Evolutionary conservation across 805 yeast genomes (phyloP).

Genomic region (Kockiozyma suomiensis): DNA sequence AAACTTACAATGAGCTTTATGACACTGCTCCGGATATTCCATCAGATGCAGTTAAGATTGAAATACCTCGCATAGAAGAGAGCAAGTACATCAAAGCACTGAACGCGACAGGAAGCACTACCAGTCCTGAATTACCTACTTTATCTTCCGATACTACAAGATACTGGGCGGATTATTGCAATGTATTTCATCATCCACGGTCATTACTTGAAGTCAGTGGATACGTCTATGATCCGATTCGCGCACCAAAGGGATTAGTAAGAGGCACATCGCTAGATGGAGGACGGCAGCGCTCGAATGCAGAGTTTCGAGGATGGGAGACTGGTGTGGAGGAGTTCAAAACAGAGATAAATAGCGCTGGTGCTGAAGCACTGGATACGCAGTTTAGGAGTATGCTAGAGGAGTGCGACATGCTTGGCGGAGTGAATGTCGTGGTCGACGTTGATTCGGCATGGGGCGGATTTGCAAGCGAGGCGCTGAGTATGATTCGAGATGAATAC

Average conservation of each 20-base stretch:
- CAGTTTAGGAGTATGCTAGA: constrained; percentile 67
- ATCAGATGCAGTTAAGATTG: constrained; percentile 40
- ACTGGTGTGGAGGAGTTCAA: constrained; percentile 66
- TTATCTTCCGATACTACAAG: constrained; percentile 50
- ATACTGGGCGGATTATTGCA: constrained; percentile 82
- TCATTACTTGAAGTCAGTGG: constrained; percentile 56
- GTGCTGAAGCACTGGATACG: constrained; percentile 58
- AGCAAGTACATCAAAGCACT: constrained; percentile 66
- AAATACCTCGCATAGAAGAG: constrained; percentile 48
- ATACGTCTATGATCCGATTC: constrained; percentile 58
- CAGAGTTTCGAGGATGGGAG: constrained; percentile 41
- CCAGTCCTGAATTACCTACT: constrained; percentile 32
- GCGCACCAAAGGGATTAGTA: constrained; percentile 41
- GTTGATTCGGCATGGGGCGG: constrained; percentile 87
- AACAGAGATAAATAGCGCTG: constrained; percentile 38
- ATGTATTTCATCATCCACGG: constrained; percentile 65
- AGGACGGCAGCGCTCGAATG: not conserved
- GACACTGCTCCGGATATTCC: constrained; percentile 18
- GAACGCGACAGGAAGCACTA: constrained; percentile 49
- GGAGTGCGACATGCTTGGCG: constrained; percentile 71
- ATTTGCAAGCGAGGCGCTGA: constrained; percentile 55
- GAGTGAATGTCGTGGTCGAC: constrained; percentile 70
- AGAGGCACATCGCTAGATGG: constrained; percentile 36
- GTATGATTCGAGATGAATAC: constrained; percentile 69
- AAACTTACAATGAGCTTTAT: constrained; percentile 33